Conservation (phyloP, 2,329 filamentous ascomycete species). For the Fusarium scirpi region DNA sequence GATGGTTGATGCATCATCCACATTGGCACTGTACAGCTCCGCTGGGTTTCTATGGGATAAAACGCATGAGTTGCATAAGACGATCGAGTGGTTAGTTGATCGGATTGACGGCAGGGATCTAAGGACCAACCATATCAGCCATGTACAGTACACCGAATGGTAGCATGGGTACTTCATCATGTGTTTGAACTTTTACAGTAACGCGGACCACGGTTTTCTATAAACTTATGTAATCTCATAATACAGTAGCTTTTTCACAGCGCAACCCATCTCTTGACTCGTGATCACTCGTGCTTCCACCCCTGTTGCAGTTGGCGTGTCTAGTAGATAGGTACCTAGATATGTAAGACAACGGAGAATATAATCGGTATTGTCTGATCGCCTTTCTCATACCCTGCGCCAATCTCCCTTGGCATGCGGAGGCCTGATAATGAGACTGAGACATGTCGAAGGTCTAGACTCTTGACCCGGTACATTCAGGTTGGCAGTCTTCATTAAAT, state of each 20-base stretch:
- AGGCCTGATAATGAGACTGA: background rate
- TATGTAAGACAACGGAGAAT: slow-evolving; percentile 18
- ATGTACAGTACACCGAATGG: background rate
- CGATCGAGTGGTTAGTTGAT: slow-evolving; percentile 13
- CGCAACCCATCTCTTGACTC: background rate
- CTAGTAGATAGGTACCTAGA: background rate
- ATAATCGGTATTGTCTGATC: slow-evolving; percentile 12
- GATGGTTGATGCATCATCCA: slow-evolving; percentile 26
- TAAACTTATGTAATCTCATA: slow-evolving; percentile 14
- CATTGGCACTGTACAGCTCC: slow-evolving; percentile 9
- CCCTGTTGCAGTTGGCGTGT: background rate
- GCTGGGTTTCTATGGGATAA: slow-evolving; percentile 2
- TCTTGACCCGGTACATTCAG: background rate
- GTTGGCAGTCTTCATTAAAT: slow-evolving; percentile 17
- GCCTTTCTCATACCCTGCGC: background rate
- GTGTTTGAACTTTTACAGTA: background rate
- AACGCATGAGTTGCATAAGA: slow-evolving; percentile 11
- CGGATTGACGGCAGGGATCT: slow-evolving; percentile 14
- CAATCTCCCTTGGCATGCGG: background rate
- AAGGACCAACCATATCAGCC: background rate
- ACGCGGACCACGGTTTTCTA: background rate
- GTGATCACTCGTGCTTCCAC: slow-evolving; percentile 9
- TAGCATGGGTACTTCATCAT: background rate
- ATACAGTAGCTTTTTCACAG: background rate
- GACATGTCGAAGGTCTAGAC: slow-evolving; percentile 28